Evolutionary conservation across 352 stramenopile species (phyloP).

Genomic region (Phytophthora tentaculata): DNA sequence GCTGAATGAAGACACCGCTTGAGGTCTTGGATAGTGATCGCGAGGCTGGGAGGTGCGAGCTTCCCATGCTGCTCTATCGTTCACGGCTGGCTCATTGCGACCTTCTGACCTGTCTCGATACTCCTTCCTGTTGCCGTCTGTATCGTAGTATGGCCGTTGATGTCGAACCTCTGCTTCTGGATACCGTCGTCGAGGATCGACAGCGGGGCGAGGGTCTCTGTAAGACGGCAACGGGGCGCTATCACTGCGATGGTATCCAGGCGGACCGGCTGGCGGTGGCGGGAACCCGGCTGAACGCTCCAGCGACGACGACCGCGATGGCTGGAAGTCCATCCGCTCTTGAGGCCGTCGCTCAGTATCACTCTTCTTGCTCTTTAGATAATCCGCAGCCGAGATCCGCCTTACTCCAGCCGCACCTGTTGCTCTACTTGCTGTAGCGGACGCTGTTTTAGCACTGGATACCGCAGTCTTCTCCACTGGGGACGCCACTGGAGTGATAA

Average conservation of each 20-base stretch:
- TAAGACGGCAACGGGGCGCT: slow-evolving; percentile 25
- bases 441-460: too few species aligned
- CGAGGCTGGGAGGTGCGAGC: slow-evolving; percentile 16
- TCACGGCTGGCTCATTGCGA: slow-evolving; percentile 11
- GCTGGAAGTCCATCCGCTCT: slow-evolving; percentile 1
- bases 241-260: slow-evolving; percentile 25
- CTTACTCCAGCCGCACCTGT: slow-evolving; percentile 4
- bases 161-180: slow-evolving; percentile 17
- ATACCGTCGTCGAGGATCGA: slow-evolving; percentile 18
- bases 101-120: slow-evolving; percentile 18
- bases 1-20: slow-evolving; percentile 18
- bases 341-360: slow-evolving; percentile 7
- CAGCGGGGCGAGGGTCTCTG: slow-evolving; percentile 16
- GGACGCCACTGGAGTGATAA: slow-evolving; percentile 19
- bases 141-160: slow-evolving; percentile 12
- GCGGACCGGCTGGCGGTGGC: background rate
- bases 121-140: slow-evolving; percentile 13
- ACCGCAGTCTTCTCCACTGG: background rate
- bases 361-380: slow-evolving; percentile 28
- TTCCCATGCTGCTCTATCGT: slow-evolving; percentile 17
- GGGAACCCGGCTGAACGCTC: slow-evolving; percentile 23
- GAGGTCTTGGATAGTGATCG: slow-evolving; percentile 21
- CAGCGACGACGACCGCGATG: slow-evolving; percentile 25
- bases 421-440: background rate
- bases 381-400: slow-evolving; percentile 40